Evolutionary conservation across 192 early-diverging fungal species (phyloP).

Genomic region (Coemansia brasiliensis): DNA sequence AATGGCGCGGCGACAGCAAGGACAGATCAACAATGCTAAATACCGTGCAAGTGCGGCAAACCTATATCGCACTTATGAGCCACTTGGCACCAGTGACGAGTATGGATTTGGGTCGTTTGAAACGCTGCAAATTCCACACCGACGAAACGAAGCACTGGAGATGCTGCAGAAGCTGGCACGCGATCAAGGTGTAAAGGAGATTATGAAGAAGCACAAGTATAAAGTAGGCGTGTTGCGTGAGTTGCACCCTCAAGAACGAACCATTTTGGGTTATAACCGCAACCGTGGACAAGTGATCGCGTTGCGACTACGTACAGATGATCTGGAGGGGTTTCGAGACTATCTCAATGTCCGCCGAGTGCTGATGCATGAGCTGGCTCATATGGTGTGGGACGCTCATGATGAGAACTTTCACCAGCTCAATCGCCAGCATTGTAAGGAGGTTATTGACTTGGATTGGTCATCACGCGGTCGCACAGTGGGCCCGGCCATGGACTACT

Average conservation of each 20-base stretch:
- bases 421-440: slow-evolving; percentile 37
- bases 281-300: slow-evolving; percentile 50
- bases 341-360: slow-evolving; percentile 32
- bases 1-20: slow-evolving; percentile 11
- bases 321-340: slow-evolving; percentile 42
- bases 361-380: slow-evolving; percentile 55
- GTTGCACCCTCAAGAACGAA: slow-evolving; percentile 41
- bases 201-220: slow-evolving; percentile 37
- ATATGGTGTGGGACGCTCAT: slow-evolving; percentile 55
- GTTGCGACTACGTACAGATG: slow-evolving; percentile 39
- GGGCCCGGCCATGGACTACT: slow-evolving; percentile 4
- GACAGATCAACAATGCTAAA: slow-evolving; percentile 16
- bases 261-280: slow-evolving; percentile 49
- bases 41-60: slow-evolving; percentile 16
- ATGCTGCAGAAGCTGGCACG: slow-evolving; percentile 27
- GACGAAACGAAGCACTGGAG: slow-evolving; percentile 12
- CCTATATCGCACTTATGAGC: slow-evolving; percentile 6
- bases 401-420: slow-evolving; percentile 46
- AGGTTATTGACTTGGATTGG: slow-evolving; percentile 50
- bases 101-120: slow-evolving; percentile 25
- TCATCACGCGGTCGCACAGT: slow-evolving; percentile 32
- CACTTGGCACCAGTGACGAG: neutral
- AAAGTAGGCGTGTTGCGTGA: slow-evolving; percentile 36
- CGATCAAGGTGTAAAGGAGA: slow-evolving; percentile 37
- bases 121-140: slow-evolving; percentile 6